phyloP scores from a whole-genome alignment of 1,284 basidiomycete species.

The Porogramme epimiltina region DNA sequence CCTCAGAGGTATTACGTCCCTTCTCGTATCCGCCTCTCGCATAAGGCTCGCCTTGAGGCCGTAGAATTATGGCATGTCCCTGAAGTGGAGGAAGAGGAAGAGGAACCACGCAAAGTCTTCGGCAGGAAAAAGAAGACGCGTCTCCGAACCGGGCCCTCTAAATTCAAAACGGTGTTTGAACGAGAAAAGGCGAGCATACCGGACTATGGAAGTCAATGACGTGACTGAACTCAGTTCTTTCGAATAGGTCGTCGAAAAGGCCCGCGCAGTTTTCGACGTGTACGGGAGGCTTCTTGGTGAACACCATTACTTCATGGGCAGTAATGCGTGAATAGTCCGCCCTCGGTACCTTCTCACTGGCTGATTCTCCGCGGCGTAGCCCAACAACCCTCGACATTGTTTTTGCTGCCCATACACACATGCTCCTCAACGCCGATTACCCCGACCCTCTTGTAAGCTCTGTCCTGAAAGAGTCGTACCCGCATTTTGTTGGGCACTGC shows the following conservation, averaged over 20 bases:
- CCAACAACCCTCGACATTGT: constrained; percentile 63
- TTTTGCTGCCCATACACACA: constrained; percentile 66
- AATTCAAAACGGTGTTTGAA: constrained; percentile 55
- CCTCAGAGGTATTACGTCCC: constrained; percentile 78
- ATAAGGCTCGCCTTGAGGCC: constrained; percentile 59
- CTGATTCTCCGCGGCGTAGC: constrained; percentile 36
- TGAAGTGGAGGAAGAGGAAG: constrained; percentile 45
- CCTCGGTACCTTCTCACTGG: not conserved
- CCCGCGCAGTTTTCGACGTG: constrained; percentile 54
- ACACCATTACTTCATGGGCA: constrained; percentile 52
- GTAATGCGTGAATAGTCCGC: constrained; percentile 8
- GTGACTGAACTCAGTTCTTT: too few species aligned
- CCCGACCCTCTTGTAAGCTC: constrained; percentile 60
- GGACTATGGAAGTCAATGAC: not conserved
- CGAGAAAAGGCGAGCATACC: constrained; percentile 56
- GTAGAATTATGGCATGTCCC: constrained; percentile 62
- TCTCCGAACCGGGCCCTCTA: constrained; percentile 23
- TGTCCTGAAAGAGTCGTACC: constrained; percentile 56
- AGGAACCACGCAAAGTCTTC: constrained; percentile 34
- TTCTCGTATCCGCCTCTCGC: constrained; percentile 55
- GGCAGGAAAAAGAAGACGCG: constrained; percentile 36
- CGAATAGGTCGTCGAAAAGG: constrained; percentile 64
- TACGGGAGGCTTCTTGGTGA: constrained; percentile 56
- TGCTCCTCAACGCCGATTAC: constrained; percentile 59
- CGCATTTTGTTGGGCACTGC: constrained; percentile 57